Evolutionary conservation across 345 rosid species (phyloP).

Genomic region (Ailanthus altissimus): DNA sequence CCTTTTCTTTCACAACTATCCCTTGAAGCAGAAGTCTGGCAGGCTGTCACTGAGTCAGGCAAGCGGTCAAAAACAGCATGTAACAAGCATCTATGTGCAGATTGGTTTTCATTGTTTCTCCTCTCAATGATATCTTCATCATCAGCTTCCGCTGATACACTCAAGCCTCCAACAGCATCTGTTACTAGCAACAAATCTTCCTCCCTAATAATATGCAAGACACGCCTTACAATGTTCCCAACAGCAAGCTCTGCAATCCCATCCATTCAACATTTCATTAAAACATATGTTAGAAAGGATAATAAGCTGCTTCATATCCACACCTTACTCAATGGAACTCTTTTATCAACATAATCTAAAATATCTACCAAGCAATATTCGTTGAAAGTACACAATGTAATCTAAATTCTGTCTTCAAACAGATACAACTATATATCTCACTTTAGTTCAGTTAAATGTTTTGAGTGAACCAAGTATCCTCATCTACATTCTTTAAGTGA

Average conservation of each 20-base stretch:
- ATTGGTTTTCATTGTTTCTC: no score
- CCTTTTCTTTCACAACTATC: constrained; percentile 53
- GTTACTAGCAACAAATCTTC: no score
- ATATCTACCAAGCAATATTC: not conserved
- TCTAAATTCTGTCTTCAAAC: not conserved
- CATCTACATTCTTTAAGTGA: not conserved
- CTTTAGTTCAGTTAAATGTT: not conserved
- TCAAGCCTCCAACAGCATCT: no score
- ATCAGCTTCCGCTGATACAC: no score
- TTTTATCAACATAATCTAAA: not conserved
- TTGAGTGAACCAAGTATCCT: not conserved
- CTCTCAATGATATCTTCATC: no score
- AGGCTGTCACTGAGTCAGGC: constrained; percentile 39
- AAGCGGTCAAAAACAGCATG: constrained; percentile 44
- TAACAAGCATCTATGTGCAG: constrained; percentile 39
- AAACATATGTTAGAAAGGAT: not conserved
- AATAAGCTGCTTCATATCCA: not conserved
- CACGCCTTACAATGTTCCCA: constrained; percentile 56
- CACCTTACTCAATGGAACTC: not conserved
- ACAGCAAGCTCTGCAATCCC: constrained; percentile 56
- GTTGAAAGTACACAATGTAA: not conserved
- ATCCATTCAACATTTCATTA: constrained; percentile 4
- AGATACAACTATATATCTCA: not conserved
- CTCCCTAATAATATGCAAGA: no score
- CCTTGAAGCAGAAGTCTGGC: constrained; percentile 42